Percentiles rank a stretch among this genome's conserved stretches.
Conservation (phyloP, 352 stramenopile species). For the Pythium vanterpoolii region DNA sequence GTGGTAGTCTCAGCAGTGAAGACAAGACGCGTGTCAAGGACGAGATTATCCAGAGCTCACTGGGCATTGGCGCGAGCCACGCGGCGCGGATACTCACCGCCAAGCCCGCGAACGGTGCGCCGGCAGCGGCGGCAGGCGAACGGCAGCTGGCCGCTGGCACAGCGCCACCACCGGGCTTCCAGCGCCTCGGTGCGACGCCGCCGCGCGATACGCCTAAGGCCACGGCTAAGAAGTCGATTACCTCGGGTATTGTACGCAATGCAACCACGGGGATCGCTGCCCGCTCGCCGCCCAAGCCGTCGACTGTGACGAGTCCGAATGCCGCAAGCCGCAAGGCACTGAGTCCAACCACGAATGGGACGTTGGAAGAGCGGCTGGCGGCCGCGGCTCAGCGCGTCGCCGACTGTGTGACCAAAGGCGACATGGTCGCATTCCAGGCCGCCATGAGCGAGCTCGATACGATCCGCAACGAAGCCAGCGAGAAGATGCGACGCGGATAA, state of each 20-base stretch:
- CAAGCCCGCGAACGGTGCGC: constrained; percentile 27
- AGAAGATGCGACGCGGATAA: constrained; percentile 67
- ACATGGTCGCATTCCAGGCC: constrained; percentile 80
- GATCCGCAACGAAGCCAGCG: constrained; percentile 72
- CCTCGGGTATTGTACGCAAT: constrained; percentile 54
- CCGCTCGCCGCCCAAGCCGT: constrained; percentile 28
- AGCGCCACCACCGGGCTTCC: constrained; percentile 47
- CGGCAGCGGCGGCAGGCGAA: constrained; percentile 18
- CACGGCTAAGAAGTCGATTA: constrained; percentile 45
- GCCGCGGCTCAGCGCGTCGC: constrained; percentile 63
- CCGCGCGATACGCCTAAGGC: constrained; percentile 51
- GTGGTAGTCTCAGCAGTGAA: constrained; percentile 74
- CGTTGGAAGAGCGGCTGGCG: constrained; percentile 65
- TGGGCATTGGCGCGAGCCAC: constrained; percentile 65
- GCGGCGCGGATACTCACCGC: constrained; percentile 53
- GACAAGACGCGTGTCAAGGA: constrained; percentile 85
- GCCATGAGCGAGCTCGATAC: constrained; percentile 80
- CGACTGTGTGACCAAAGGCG: constrained; percentile 69
- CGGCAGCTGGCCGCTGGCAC: constrained; percentile 22
- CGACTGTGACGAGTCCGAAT: constrained; percentile 23
- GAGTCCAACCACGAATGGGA: constrained; percentile 2
- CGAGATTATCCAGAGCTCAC: constrained; percentile 86
- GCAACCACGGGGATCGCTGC: constrained; percentile 31
- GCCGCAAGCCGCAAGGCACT: constrained; percentile 4
- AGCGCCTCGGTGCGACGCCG: constrained; percentile 29